Percentiles rank a stretch among this genome's conserved stretches.
phyloP scores from a whole-genome alignment of 2,329 filamentous ascomycete genomes.

The Arachnomyces sp. region DNA sequence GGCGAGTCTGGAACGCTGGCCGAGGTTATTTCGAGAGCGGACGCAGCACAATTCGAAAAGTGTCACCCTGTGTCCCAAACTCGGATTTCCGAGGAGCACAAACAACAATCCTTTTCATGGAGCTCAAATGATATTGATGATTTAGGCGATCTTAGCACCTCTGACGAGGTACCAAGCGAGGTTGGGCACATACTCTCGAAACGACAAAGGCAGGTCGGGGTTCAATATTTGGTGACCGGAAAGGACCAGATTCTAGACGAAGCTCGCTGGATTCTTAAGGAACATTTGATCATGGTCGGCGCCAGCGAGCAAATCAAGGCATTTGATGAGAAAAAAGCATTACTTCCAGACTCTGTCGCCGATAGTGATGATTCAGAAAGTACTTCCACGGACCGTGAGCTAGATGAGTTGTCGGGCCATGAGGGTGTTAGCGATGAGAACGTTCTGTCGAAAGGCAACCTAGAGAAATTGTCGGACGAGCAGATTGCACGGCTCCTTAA shows the following conservation, averaged over 20 bases:
- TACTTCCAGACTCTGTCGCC: neutral
- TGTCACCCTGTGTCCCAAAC: too few relatives aligned
- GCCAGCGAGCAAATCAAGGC: conserved; percentile 21
- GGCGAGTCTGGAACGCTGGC: too few relatives aligned
- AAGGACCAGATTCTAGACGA: conserved; percentile 37
- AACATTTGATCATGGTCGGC: conserved; percentile 23
- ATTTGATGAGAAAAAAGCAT: conserved; percentile 27
- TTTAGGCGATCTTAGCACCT: conserved; percentile 44
- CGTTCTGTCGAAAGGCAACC: conserved; percentile 21
- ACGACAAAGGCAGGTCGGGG: conserved; percentile 35
- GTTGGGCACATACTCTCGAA: conserved; percentile 39
- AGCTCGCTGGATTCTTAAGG: conserved; percentile 41
- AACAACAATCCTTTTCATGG: conserved; percentile 29
- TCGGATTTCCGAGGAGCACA: too few relatives aligned
- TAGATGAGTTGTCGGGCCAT: conserved; percentile 24
- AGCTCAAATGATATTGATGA: conserved; percentile 38
- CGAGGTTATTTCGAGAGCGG: too few relatives aligned
- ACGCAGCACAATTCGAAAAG: too few relatives aligned
- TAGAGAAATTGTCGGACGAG: conserved; percentile 47
- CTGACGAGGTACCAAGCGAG: conserved; percentile 36
- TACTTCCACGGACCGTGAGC: neutral
- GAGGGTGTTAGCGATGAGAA: conserved; percentile 26
- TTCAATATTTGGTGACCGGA: conserved; percentile 47
- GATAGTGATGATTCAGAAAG: conserved; percentile 7
- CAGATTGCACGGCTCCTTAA: conserved; percentile 52